phyloP scores from a whole-genome alignment of 2,329 filamentous ascomycete genomes.

The Rhexocercosporidium sp. region DNA sequence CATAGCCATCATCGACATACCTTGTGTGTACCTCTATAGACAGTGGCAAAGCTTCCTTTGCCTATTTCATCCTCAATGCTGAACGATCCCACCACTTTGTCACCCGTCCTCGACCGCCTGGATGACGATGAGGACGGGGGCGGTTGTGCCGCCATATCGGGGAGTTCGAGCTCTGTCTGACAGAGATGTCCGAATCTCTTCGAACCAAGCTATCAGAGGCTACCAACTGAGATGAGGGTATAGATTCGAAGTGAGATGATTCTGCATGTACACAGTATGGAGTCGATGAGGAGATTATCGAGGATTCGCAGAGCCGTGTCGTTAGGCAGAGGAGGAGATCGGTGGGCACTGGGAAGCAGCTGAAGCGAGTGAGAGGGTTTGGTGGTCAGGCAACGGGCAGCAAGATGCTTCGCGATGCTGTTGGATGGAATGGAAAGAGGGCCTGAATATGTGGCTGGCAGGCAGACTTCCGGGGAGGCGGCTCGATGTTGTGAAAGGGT shows the following conservation, averaged over 20 bases:
- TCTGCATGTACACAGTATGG: slow-evolving; percentile 43
- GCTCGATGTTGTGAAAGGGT: slow-evolving; percentile 14
- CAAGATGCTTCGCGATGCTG: not conserved
- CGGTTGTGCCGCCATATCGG: slow-evolving; percentile 48
- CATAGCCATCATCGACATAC: slow-evolving; percentile 51
- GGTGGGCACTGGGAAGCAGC: slow-evolving; percentile 19
- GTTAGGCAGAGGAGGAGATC: slow-evolving; percentile 10
- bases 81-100: slow-evolving; percentile 71
- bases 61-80: slow-evolving; percentile 88
- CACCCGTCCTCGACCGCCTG: slow-evolving; percentile 45
- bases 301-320: slow-evolving; percentile 17
- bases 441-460: slow-evolving; percentile 33
- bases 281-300: slow-evolving; percentile 15
- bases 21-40: slow-evolving; percentile 86
- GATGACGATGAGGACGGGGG: slow-evolving; percentile 47
- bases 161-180: slow-evolving; percentile 24
- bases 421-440: slow-evolving; percentile 17
- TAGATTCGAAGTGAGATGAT: slow-evolving; percentile 42
- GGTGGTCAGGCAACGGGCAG: not conserved
- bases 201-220: slow-evolving; percentile 24
- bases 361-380: slow-evolving; percentile 18
- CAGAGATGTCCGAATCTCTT: slow-evolving; percentile 21
- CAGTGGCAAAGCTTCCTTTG: slow-evolving; percentile 96
- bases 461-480: slow-evolving; percentile 31
- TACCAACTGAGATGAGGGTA: slow-evolving; percentile 45